A percentile compares a stretch with the other conserved stretches of the same genome.
Evolutionary conservation across 2,329 filamentous ascomycete species (phyloP).

Genomic region (Pseudogymnoascus sp.): DNA sequence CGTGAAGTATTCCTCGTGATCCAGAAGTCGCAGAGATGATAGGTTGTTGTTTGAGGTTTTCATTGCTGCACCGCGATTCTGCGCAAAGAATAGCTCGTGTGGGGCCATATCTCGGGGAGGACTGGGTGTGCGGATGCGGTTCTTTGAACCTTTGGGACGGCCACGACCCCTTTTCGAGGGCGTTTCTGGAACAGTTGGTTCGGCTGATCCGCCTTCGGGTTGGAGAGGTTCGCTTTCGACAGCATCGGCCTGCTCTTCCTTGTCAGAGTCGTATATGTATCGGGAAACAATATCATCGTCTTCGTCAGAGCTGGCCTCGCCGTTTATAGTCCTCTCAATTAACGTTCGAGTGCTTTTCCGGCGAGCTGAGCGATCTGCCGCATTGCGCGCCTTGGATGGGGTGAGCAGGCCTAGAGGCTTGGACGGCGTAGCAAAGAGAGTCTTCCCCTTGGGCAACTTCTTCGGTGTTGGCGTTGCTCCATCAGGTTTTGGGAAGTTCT

Average conservation of each 20-base stretch:
- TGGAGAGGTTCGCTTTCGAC: conserved; percentile 26
- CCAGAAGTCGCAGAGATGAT: conserved; percentile 65
- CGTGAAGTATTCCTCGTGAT: conserved; percentile 86
- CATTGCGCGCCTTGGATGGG: conserved; percentile 32
- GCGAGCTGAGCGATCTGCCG: conserved; percentile 70
- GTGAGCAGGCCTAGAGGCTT: conserved; percentile 15
- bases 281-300: conserved; percentile 61
- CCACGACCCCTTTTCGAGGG: conserved; percentile 46
- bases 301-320: conserved; percentile 61
- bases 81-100: conserved; percentile 88
- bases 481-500: not conserved
- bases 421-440: conserved; percentile 25
- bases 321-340: conserved; percentile 62
- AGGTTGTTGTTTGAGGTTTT: conserved; percentile 87
- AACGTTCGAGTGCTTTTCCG: conserved; percentile 75
- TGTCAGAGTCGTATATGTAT: conserved; percentile 57
- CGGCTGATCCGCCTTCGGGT: conserved; percentile 10
- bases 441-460: conserved; percentile 19
- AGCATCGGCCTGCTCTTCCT: conserved; percentile 34
- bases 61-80: conserved; percentile 72
- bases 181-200: conserved; percentile 33
- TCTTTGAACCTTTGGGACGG: conserved; percentile 40
- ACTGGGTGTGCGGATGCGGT: conserved; percentile 46
- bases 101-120: conserved; percentile 71
- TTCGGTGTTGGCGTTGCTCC: conserved; percentile 17